These are phyloP conservation scores for Porphyrellus cyaneotinctus DNA, from an alignment of 768 basidiomycete species.

Conservation along the genomic window DNA sequence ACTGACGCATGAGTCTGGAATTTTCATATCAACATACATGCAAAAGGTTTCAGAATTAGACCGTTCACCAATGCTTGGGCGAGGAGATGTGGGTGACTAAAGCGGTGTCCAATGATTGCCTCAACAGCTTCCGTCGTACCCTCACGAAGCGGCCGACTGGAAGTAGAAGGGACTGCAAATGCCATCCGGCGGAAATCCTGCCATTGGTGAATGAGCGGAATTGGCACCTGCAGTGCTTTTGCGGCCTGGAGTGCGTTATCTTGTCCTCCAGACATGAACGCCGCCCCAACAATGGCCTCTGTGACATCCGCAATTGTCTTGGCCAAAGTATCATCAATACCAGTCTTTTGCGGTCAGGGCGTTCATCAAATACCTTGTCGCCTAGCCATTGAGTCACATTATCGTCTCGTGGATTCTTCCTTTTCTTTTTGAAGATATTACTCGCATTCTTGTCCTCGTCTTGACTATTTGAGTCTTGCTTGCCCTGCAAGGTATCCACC, in stretches of 20 bases:
- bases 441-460: conserved; percentile 7
- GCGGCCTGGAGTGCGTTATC: conserved; percentile 61
- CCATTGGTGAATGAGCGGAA: conserved; percentile 65
- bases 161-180: conserved; percentile 40
- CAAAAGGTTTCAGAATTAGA: neutral
- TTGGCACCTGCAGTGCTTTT: conserved; percentile 61
- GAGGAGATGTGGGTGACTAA: conserved; percentile 60
- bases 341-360: neutral
- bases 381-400: conserved; percentile 55
- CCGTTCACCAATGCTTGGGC: conserved; percentile 65
- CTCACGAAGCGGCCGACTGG: conserved; percentile 42
- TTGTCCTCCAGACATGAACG: conserved; percentile 68
- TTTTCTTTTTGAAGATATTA: conserved; percentile 34
- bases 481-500: conserved; percentile 5
- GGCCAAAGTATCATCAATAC: conserved; percentile 14
- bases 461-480: conserved; percentile 11
- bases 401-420: conserved; percentile 41
- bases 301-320: conserved; percentile 81
- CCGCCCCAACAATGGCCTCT: conserved; percentile 82
- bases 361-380: conserved; percentile 57
- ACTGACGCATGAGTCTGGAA: conserved; percentile 65
- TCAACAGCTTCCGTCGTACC: conserved; percentile 57
- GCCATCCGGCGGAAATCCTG: conserved; percentile 58
- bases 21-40: conserved; percentile 6
- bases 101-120: conserved; percentile 56